Evolutionary conservation across 2,329 filamentous ascomycete genomes (phyloP).

Genomic region (Bertia moriformis): DNA sequence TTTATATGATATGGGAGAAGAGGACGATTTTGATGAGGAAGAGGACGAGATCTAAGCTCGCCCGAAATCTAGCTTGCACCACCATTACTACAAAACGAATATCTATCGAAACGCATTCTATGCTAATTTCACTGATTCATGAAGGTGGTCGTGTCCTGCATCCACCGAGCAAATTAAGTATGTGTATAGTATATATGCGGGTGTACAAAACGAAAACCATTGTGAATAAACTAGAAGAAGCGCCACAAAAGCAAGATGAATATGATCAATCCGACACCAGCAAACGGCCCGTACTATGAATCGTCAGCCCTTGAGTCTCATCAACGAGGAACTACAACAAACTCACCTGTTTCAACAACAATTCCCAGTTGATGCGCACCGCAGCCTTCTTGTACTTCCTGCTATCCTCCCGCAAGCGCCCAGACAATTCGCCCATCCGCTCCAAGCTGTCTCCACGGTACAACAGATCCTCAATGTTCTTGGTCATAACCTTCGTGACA

Average conservation of each 20-base stretch:
- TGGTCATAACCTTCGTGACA: conserved; percentile 98
- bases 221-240: conserved; percentile 34
- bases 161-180: background rate
- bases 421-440: conserved; percentile 91
- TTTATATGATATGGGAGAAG: conserved; percentile 87
- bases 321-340: background rate
- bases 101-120: too few species aligned
- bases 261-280: conserved; percentile 41
- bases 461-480: conserved; percentile 95
- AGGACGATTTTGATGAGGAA: conserved; percentile 94
- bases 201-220: too few species aligned
- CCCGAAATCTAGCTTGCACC: conserved; percentile 10
- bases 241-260: conserved; percentile 49
- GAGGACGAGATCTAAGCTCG: conserved; percentile 74
- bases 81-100: too few species aligned
- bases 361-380: conserved; percentile 93
- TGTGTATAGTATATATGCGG: too few species aligned
- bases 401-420: conserved; percentile 75
- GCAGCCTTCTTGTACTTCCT: conserved; percentile 88
- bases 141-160: conserved; percentile 1
- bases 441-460: conserved; percentile 91
- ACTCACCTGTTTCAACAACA: conserved; percentile 66
- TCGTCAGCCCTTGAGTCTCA: conserved; percentile 10
- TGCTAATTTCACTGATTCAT: too few species aligned
- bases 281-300: conserved; percentile 45